These are phyloP conservation scores for Yarrowia sp. DNA, from an alignment of 805 yeast genomes.

Conservation along the genomic window DNA sequence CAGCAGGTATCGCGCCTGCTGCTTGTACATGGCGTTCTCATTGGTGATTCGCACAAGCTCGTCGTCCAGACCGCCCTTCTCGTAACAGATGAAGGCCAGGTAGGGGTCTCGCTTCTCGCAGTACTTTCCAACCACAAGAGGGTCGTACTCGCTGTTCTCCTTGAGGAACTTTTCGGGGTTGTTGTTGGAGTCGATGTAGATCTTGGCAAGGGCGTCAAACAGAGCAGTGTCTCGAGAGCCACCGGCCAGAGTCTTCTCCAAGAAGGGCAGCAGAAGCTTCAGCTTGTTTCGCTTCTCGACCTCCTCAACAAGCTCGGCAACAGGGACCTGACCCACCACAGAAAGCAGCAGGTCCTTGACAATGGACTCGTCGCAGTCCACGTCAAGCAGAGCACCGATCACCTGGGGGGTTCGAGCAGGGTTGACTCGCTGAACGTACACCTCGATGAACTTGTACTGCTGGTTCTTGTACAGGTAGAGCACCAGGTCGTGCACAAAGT, in stretches of 20 bases:
- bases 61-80: constrained; percentile 87
- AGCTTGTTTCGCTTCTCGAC: constrained; percentile 96
- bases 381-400: constrained; percentile 92
- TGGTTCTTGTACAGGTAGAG: constrained; percentile 92
- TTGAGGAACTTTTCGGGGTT: constrained; percentile 94
- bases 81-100: constrained; percentile 95
- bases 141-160: constrained; percentile 86
- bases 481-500: constrained; percentile 89
- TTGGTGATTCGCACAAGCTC: constrained; percentile 90
- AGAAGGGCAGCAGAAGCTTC: constrained; percentile 85
- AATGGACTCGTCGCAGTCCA: constrained; percentile 90
- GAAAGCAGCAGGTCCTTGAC: constrained; percentile 77
- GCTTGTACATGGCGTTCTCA: constrained; percentile 96
- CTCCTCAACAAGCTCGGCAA: constrained; percentile 82
- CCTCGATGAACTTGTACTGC: constrained; percentile 94
- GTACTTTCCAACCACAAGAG: constrained; percentile 94
- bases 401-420: constrained; percentile 96
- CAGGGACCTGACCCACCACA: constrained; percentile 92
- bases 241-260: constrained; percentile 86
- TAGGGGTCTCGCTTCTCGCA: constrained; percentile 99
- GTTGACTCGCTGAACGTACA: constrained; percentile 95
- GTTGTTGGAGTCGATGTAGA: constrained; percentile 95
- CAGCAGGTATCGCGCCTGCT: constrained; percentile 95
- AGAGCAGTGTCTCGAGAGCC: constrained; percentile 82
- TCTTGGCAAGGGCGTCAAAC: constrained; percentile 92